A percentile compares a stretch with the other conserved stretches of the same genome.
phyloP scores from a whole-genome alignment of 108 stramenopile species.

The Seminavis robusta region DNA sequence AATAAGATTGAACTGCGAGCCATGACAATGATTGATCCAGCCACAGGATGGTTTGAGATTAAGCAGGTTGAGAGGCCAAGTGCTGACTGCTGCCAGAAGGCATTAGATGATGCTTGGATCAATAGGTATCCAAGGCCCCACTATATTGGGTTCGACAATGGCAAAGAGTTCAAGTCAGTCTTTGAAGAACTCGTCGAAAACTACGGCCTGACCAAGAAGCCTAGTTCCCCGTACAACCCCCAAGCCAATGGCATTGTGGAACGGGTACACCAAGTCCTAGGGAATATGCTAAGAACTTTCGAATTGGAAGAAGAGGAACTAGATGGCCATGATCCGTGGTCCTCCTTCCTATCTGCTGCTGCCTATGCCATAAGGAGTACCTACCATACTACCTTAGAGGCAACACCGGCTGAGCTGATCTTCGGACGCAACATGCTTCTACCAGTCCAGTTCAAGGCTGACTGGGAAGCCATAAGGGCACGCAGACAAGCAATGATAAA shows the following conservation, averaged over 20 bases:
- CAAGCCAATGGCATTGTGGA: constrained; percentile 35
- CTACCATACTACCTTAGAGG: constrained; percentile 21
- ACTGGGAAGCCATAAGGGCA: constrained; percentile 25
- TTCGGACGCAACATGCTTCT: constrained; percentile 44
- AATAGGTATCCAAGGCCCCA: constrained; percentile 31
- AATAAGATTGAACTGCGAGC: constrained; percentile 24
- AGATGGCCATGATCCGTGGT: not conserved
- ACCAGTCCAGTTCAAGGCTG: constrained; percentile 21
- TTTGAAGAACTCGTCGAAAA: constrained; percentile 20
- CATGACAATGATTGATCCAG: constrained; percentile 44
- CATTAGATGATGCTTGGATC: constrained; percentile 31
- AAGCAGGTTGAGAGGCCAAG: constrained; percentile 25
- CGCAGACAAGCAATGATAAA: constrained; percentile 7
- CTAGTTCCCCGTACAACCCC: constrained; percentile 38
- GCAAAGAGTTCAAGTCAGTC: constrained; percentile 35
- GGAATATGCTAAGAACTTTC: constrained; percentile 20
- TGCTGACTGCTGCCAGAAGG: constrained; percentile 3
- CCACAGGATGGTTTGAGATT: constrained; percentile 44
- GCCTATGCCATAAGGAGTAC: constrained; percentile 28
- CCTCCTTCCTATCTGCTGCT: constrained; percentile 10
- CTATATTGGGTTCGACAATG: constrained; percentile 29
- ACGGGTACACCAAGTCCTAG: constrained; percentile 29
- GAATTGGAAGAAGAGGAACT: constrained; percentile 4
- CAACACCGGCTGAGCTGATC: constrained; percentile 25
- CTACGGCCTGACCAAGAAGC: constrained; percentile 24